Evolutionary conservation across 78 protist genomes (phyloP).

Genomic region (Speleostelium caveatum): DNA sequence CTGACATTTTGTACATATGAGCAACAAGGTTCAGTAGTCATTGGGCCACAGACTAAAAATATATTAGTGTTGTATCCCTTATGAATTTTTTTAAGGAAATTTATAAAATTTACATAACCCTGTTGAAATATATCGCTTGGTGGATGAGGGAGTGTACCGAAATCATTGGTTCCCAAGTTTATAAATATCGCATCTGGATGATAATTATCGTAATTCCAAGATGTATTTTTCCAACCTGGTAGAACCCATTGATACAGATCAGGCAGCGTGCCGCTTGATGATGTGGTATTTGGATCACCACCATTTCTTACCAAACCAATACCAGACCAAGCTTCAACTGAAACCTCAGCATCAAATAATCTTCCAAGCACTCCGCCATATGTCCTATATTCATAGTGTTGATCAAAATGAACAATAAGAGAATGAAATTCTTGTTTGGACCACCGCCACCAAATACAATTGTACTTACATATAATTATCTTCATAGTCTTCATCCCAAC

Average conservation of each 20-base stretch:
- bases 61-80: neutral
- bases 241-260: slow-evolving; percentile 9
- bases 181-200: slow-evolving; percentile 56
- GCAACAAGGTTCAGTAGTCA: slow-evolving; percentile 41
- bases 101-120: slow-evolving; percentile 17
- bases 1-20: slow-evolving; percentile 47
- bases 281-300: slow-evolving; percentile 14
- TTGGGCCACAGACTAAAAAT: slow-evolving; percentile 55
- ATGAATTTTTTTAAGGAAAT: neutral
- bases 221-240: neutral
- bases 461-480: slow-evolving; percentile 31
- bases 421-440: neutral
- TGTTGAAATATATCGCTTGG: slow-evolving; percentile 35
- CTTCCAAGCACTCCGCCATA: slow-evolving; percentile 34
- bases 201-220: neutral
- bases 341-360: slow-evolving; percentile 26
- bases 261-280: slow-evolving; percentile 29
- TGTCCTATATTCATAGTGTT: neutral
- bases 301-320: slow-evolving; percentile 52
- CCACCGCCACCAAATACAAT: neutral
- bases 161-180: slow-evolving; percentile 71
- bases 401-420: neutral
- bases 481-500: slow-evolving; percentile 7
- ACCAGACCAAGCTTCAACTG: slow-evolving; percentile 52
- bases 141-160: slow-evolving; percentile 25